A percentile compares a stretch with the other conserved stretches of the same genome.
These are phyloP conservation scores for Castanea mollissima DNA, from an alignment of 306 rosid genomes.

Conservation along the genomic window DNA sequence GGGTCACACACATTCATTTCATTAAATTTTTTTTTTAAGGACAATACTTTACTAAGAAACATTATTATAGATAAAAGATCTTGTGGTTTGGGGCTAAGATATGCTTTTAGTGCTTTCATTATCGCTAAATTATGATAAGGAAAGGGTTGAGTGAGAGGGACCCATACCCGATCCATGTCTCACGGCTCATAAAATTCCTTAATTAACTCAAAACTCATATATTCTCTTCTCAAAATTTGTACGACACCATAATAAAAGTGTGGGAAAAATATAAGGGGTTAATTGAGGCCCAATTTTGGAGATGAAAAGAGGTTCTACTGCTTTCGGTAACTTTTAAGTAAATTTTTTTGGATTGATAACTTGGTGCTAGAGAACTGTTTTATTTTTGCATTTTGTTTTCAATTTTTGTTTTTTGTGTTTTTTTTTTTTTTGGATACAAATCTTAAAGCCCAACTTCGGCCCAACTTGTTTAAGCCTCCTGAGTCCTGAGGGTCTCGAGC, in stretches of 20 bases:
- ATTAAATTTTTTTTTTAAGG: constrained; percentile 21
- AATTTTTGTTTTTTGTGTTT: neutral
- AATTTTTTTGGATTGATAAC: no score
- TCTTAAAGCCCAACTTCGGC: neutral
- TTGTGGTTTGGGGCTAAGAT: constrained; percentile 33
- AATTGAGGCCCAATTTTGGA: no score
- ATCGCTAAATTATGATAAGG: constrained; percentile 39
- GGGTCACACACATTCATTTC: constrained; percentile 13
- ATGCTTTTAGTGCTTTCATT: constrained; percentile 38
- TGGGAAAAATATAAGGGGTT: no score
- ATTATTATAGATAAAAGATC: constrained; percentile 38
- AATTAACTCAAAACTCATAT: neutral
- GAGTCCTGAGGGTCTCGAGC: neutral
- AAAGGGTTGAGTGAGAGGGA: constrained; percentile 1
- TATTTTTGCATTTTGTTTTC: no score
- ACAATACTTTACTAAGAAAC: constrained; percentile 29
- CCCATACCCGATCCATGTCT: neutral
- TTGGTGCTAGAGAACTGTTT: no score
- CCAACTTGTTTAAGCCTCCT: neutral
- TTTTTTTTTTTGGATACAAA: neutral
- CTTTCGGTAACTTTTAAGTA: no score
- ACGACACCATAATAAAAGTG: no score
- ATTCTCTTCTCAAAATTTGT: neutral
- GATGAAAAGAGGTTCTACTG: no score
- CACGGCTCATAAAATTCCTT: neutral